Percentiles rank a stretch among this genome's conserved stretches.
Conservation (phyloP, 164 flowering plant genomes). For the Kalanchoe fedtschenkoi region DNA sequence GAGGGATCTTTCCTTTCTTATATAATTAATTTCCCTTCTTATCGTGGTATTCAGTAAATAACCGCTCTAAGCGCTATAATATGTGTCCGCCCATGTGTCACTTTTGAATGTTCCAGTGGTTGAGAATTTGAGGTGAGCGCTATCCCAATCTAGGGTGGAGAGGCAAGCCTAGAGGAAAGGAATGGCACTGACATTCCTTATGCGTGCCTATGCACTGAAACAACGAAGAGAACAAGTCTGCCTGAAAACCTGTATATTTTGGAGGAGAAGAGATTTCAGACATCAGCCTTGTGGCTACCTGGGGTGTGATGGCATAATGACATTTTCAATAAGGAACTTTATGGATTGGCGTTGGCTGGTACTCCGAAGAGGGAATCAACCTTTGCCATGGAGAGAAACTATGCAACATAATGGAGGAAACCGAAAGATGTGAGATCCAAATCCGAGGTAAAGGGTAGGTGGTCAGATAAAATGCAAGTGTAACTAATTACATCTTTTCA, state of each 20-base stretch:
- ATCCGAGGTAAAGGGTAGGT: conserved; percentile 87
- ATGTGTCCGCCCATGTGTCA: neutral
- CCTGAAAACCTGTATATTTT: conserved; percentile 64
- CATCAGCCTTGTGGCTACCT: conserved; percentile 80
- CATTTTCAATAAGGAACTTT: conserved; percentile 75
- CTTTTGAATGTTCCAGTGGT: conserved; percentile 28
- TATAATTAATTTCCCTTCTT: neutral
- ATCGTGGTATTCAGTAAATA: neutral
- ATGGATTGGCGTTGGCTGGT: conserved; percentile 93
- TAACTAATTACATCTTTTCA: conserved; percentile 11
- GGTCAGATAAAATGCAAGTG: conserved; percentile 49
- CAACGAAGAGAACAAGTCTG: conserved; percentile 65
- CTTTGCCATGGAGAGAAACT: conserved; percentile 96
- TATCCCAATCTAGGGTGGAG: conserved; percentile 62
- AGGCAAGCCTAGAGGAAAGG: conserved; percentile 19
- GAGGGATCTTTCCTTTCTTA: conserved; percentile 30
- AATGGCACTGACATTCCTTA: conserved; percentile 32
- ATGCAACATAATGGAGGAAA: conserved; percentile 79
- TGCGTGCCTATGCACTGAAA: conserved; percentile 79
- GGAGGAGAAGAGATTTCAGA: conserved; percentile 82
- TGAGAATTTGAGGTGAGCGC: conserved; percentile 69
- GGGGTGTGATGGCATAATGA: conserved; percentile 83
- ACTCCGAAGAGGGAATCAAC: conserved; percentile 87
- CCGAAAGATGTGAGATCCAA: conserved; percentile 74
- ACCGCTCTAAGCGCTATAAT: neutral